Base-by-base conservation (phyloP, 208 protist species). In the Naegleria gruberi region DNA sequence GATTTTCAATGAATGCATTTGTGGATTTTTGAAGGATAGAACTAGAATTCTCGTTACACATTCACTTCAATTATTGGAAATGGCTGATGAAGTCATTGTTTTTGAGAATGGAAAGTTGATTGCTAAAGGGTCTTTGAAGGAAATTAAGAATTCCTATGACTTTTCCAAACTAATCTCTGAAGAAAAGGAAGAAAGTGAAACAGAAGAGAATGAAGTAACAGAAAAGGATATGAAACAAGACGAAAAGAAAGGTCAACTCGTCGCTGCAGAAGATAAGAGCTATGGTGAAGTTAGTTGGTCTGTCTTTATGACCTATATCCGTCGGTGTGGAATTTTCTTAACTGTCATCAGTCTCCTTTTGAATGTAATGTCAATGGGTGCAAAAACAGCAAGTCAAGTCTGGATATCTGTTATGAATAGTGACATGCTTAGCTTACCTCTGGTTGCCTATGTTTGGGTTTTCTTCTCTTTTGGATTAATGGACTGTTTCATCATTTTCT, bases 31-130 rank as follows among this genome's bases (percentile, higher is more conserved):
- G 47, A 34, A 26, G 4, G 82, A 85, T 43, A 97, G 95, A 90
- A 98, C 97, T 17, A 94, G 96, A 19, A 90, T 99, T 15, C 92
- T 99, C 0, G 97, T 98, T 17, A 98, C 97, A 12, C 97, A 99
- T 93, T 95, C 97, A 84, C 73, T 98, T 34, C 97, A 99, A 90
- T 94, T 96, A 26, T 77, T 98, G 23, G 82, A 92, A 1, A 51
- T 94, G 0, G 95, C 90, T 17, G 96, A 98, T 87, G 90, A 95
- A 41, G 93, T 99, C 83, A 91, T 98, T 34, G 93, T 97, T 0
- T 40, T 98, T 73, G 89, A 93, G 30, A 91, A 94, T 26, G 95
- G 96, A 10, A 65, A 90, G 5, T 93, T 97, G 51, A 89, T 81
- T 7, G 81, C 91, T 44, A 4, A 55, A 51, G 92, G 93, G n/a